Percentiles rank a stretch among this genome's conserved stretches.
phyloP scores from a whole-genome alignment of 2,329 filamentous ascomycete genomes.

The Nectriaceae sp. region DNA sequence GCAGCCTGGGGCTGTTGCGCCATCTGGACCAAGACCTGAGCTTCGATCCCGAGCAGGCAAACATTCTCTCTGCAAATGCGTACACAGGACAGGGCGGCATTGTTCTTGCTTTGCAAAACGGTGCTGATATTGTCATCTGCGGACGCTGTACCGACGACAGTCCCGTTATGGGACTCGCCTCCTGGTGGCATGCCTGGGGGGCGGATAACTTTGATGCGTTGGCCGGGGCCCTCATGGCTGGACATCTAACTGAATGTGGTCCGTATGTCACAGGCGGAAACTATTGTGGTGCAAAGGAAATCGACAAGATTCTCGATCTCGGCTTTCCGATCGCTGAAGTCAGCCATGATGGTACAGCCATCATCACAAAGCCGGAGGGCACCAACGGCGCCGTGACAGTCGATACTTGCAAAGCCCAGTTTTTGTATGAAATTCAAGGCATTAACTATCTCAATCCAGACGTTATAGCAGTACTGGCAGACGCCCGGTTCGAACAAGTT shows the following conservation, averaged over 20 bases:
- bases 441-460: conserved; percentile 44
- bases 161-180: conserved; percentile 50
- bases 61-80: conserved; percentile 39
- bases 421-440: conserved; percentile 46
- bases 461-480: conserved; percentile 38
- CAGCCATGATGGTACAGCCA: conserved; percentile 42
- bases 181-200: conserved; percentile 53
- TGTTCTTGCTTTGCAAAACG: conserved; percentile 36
- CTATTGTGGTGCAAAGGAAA: conserved; percentile 44
- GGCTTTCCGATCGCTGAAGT: conserved; percentile 54
- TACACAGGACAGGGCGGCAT: conserved; percentile 53
- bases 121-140: conserved; percentile 45
- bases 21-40: conserved; percentile 1
- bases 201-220: conserved; percentile 47
- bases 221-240: conserved; percentile 47
- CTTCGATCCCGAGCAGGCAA: conserved; percentile 3
- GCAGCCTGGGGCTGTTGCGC: background rate
- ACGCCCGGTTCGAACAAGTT: conserved; percentile 37
- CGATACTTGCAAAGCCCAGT: conserved; percentile 35
- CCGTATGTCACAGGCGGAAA: conserved; percentile 54
- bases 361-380: conserved; percentile 51
- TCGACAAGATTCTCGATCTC: conserved; percentile 20
- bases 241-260: conserved; percentile 52
- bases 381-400: conserved; percentile 43
- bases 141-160: conserved; percentile 46